These are phyloP conservation scores for Beta vulgaris DNA, from an alignment of 148 eudicot genomes.

Conservation along the genomic window DNA sequence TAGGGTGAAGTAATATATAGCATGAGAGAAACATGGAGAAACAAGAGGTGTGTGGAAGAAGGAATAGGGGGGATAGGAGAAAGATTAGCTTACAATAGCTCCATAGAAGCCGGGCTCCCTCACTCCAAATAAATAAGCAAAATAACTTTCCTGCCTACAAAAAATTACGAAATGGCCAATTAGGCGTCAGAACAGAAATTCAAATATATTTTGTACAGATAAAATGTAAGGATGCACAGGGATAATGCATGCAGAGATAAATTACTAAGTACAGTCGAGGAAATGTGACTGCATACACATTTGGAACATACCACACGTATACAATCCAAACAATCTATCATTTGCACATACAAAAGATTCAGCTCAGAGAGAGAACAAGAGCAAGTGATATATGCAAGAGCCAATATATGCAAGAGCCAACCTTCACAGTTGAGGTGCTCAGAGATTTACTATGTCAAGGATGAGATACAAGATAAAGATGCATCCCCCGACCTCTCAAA, in stretches of 20 bases:
- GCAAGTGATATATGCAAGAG: no score
- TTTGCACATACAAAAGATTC: not conserved
- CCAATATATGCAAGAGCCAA: no score
- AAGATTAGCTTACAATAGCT: conserved; percentile 72
- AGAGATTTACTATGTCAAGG: not conserved
- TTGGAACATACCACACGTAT: no score
- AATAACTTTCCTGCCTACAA: conserved; percentile 92
- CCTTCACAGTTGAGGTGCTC: not conserved
- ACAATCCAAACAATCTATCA: no score
- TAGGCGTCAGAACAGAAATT: not conserved
- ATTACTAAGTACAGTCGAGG: not conserved
- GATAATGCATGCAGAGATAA: not conserved
- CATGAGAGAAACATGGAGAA: not conserved
- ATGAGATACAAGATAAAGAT: not conserved
- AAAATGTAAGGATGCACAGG: not conserved
- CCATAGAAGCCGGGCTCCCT: conserved; percentile 91
- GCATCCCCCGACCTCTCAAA: not conserved
- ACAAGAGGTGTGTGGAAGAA: not conserved
- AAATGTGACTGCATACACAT: not conserved
- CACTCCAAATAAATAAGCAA: conserved; percentile 96
- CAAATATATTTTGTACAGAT: not conserved
- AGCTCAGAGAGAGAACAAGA: not conserved
- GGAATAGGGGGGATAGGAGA: not conserved
- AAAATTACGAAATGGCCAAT: conserved; percentile 20
- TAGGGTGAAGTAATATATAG: not conserved